Evolutionary conservation across 257 asterid genomes (phyloP), one percentile per base, ranked within the genome.

Genomic region (Anisodus acutangulus): DNA sequence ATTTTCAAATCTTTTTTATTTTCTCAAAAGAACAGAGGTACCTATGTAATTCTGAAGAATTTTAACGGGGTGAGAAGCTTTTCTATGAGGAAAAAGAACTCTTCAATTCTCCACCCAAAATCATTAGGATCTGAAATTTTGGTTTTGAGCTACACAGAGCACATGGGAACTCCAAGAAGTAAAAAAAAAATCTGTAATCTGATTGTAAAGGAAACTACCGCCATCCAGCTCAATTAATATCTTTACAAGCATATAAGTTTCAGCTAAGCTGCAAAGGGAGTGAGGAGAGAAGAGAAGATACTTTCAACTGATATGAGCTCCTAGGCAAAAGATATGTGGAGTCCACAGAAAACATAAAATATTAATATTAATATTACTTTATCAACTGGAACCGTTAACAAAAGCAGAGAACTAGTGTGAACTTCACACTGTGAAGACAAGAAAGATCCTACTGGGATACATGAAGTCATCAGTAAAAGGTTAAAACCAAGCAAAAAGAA

Each of bases 401-500:
- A 78, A 26, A 26, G 81, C 22, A 51, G 45, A 78, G 64, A 78
- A 13, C 26, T 26, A 78, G 43, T 53, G 16, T 53, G 10, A 71
- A 69, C 51, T n/a, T 71, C 39, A 71, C 57, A 45, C 9, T 45
- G 79, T 43, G 64, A 78, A 78, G 64, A 78, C 81, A 26, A 78
- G 81, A 78, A 76, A 78, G 64, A 78, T 51, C 81, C 43, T 53
- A 78, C 81, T 78, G 64, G 81, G 3, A 78, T 53, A 78, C 49
- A 26, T 26, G 63, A 13, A 76, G 45, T 59, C 49, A 2, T 76
- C 64, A 26, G 64, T 39, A 76, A 78, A 78, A 78, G 63, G 81
- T 78, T 51, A 53, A 53, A 83, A 84, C 83, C 68, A 76, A 15
- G 85, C 57, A 85, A 67, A 85, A 68, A 59, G 84, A 78, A 69